Base-by-base conservation (phyloP, 139 green algal species). In the Yamagishiella unicocca region DNA sequence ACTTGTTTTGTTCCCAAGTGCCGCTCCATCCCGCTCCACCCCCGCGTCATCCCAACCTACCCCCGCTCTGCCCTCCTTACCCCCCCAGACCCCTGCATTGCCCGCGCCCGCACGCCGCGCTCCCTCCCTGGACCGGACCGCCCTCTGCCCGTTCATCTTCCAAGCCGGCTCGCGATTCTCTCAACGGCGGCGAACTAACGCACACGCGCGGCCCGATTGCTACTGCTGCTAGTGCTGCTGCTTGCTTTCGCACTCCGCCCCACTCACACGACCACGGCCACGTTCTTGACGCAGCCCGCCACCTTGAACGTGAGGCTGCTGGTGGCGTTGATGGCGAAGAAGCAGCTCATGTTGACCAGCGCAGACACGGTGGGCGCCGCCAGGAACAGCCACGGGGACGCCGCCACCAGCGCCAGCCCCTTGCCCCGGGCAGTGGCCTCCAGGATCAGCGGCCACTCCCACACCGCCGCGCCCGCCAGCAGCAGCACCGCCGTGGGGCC, bases 261-360 rank as follows among this genome's bases (percentile, higher is more conserved):
- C 40, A n/a, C 77, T 96, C 91, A 89, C 87, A 43, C 90, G 24
- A 96, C 90, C 4, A 96, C 92, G 9, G 87, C 75, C 27, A 93
- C 42, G 76, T 96, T 97, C 87, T 96, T 96, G n/a, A 94, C 33
- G 70, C 90, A 95, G 19, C 91, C 91, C 25, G 90, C 90, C 54
- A 92, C 93, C 87, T 97, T 97, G 92, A 97, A 96, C 0, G 94
- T 97, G 33, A 97, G 82, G 19, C 89, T 94, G 77, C 89, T 93
- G 24, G 93, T 96, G 42, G 87, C 66, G 27, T 78, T n/a, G 68
- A 97, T 95, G 24, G 94, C 95, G 29, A 94, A 86, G 55, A 93
- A 94, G 46, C 87, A 95, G 43, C 89, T 89, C 7, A 95, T 68
- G 83, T 97, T 96, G 71, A 96, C 93, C 0, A 88, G 83, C 53